These are phyloP conservation scores for Podila verticillata DNA, from an alignment of 192 early-diverging fungal genomes.

Conservation along the genomic window DNA sequence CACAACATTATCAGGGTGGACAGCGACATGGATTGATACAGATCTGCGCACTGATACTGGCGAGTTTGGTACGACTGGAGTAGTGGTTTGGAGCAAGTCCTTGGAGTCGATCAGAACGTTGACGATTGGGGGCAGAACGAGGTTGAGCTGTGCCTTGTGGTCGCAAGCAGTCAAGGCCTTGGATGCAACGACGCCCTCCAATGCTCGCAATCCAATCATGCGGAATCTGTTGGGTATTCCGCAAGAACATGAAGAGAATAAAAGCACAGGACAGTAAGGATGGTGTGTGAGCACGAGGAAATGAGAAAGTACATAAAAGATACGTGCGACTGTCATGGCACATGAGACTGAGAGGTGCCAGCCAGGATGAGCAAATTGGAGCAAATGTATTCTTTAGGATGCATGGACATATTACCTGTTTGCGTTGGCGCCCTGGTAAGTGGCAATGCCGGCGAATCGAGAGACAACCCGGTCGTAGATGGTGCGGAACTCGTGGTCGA, in stretches of 20 bases:
- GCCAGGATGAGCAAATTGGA: slow-evolving; percentile 8
- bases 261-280: neutral
- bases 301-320: neutral
- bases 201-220: slow-evolving; percentile 68
- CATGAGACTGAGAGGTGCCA: slow-evolving; percentile 30
- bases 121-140: slow-evolving; percentile 66
- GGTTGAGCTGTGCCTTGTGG: slow-evolving; percentile 67
- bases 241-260: neutral
- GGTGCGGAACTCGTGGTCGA: slow-evolving; percentile 69
- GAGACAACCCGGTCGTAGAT: slow-evolving; percentile 67
- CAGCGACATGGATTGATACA: slow-evolving; percentile 25
- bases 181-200: slow-evolving; percentile 70
- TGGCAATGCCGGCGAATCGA: slow-evolving; percentile 60
- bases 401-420: slow-evolving; percentile 16
- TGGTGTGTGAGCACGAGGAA: neutral
- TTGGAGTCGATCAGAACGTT: slow-evolving; percentile 46
- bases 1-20: slow-evolving; percentile 41
- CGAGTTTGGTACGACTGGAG: neutral
- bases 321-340: neutral
- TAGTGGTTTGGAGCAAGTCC: slow-evolving; percentile 18
- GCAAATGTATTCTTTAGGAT: neutral
- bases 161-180: slow-evolving; percentile 70
- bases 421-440: slow-evolving; percentile 31
- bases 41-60: slow-evolving; percentile 16
- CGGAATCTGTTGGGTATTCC: slow-evolving; percentile 26